Evolutionary conservation across 148 eudicot species (phyloP), one percentile per base, ranked within the genome.

Genomic region (Camellia granthamiana): DNA sequence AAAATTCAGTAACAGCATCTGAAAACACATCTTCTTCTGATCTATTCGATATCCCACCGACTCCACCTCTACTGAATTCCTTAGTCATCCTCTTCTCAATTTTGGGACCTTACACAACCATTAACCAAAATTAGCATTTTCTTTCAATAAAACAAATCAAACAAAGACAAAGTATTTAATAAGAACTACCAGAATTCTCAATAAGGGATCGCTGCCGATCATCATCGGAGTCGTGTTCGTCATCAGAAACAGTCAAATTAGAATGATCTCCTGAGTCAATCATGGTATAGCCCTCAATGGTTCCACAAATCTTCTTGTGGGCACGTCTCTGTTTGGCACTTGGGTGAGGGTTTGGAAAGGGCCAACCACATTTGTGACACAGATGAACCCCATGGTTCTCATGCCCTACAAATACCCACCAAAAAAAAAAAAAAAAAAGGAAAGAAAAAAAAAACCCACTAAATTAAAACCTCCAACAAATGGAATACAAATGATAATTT

Each of bases 221-320:
- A 16, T 89, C 90, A 70, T 84, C 92, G 13, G 91, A 86, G 61
- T 16, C 66, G 15, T 83, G 87, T 49, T 88, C 97, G 74, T 83
- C 89, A 85, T 84, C 94, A 43, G 85, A 86, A 89, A 52, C 86
- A 49, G 64, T 79, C 76, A 83, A 69, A 81, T 56, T 78, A 52
- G 81, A 21, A 54, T 78, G 82, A 15, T 81, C 80, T 64, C 67
- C 84, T 70, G 84, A 83, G 54, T 54, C 74, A 77, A 47, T 86
- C 14, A 87, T 56, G 72, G 66, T 84, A 83, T 81, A 90, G 54
- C 95, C 95, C 74, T 92, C 91, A 83, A 92, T 69, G 3, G 88
- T 87, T 81, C 95, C 97, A 82, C 97, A 93, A 74, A 92, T 84
- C 89, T 59, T 89, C 90, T 92, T 93, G 83, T 93, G 97, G 67